Evolutionary conservation across 768 basidiomycete species (phyloP).

Genomic region (Leccinum arenicola): DNA sequence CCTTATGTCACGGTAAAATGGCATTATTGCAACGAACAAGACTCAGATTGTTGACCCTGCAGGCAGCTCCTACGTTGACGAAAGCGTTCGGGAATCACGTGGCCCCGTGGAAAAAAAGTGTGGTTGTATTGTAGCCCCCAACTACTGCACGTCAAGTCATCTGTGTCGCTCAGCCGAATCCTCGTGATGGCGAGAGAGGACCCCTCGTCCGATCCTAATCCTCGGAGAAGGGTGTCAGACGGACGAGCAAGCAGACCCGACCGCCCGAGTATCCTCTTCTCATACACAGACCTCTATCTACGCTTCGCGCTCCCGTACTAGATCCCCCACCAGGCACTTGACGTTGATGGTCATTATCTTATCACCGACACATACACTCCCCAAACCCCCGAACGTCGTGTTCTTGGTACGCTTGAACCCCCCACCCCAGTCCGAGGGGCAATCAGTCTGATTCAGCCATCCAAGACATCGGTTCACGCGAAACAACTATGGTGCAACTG

Average conservation of each 20-base stretch:
- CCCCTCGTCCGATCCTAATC: no score
- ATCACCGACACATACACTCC: constrained; percentile 11
- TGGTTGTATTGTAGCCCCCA: background rate
- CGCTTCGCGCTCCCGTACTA: no score
- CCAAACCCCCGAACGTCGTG: constrained; percentile 2
- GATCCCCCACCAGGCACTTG: no score
- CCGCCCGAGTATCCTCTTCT: no score
- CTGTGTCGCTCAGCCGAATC: no score
- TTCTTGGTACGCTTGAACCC: constrained; percentile 19
- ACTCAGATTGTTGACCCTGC: background rate
- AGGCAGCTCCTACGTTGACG: no score
- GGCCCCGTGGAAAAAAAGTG: constrained; percentile 6
- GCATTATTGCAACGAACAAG: constrained; percentile 10
- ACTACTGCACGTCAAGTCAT: background rate
- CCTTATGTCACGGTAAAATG: background rate
- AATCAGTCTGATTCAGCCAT: no score
- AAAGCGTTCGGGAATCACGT: no score
- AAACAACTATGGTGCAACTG: background rate
- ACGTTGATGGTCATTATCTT: background rate
- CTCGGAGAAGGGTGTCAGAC: no score
- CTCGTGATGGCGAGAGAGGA: no score
- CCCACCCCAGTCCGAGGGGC: constrained; percentile 7
- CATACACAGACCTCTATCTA: no score
- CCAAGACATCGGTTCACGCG: background rate
- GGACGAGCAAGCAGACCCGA: no score